These are phyloP conservation scores for Suillus luteus DNA, from an alignment of 768 basidiomycete species.

Conservation along the genomic window DNA sequence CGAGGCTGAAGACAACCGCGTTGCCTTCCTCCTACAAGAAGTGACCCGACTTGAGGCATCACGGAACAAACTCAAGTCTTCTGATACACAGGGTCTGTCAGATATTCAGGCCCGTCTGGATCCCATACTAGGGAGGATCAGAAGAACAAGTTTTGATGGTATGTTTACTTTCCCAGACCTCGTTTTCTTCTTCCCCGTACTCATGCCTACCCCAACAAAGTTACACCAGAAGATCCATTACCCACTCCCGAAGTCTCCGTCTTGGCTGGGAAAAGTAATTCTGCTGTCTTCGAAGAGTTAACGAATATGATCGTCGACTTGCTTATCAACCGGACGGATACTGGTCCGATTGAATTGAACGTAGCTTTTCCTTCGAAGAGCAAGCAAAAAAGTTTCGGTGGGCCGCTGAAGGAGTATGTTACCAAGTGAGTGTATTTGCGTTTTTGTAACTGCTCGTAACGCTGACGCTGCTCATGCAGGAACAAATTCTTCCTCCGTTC, in stretches of 20 bases:
- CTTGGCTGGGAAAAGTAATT: no score
- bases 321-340: background rate
- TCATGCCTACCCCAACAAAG: background rate
- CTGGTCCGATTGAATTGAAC: background rate
- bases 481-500: background rate
- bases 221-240: background rate
- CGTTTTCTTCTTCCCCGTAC: background rate
- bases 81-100: background rate
- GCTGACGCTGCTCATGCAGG: background rate
- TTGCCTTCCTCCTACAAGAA: background rate
- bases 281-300: no score
- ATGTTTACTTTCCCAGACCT: background rate
- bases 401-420: background rate
- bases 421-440: background rate
- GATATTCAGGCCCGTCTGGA: background rate
- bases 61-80: background rate
- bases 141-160: background rate
- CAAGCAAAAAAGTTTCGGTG: accelerated
- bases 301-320: background rate
- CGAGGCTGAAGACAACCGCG: background rate
- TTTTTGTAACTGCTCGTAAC: background rate
- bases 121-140: background rate
- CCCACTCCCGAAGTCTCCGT: background rate
- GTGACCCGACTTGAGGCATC: background rate
- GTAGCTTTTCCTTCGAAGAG: background rate